Base-by-base conservation (phyloP, 108 stramenopile species). In the Pseudonitzschia pungens region DNA sequence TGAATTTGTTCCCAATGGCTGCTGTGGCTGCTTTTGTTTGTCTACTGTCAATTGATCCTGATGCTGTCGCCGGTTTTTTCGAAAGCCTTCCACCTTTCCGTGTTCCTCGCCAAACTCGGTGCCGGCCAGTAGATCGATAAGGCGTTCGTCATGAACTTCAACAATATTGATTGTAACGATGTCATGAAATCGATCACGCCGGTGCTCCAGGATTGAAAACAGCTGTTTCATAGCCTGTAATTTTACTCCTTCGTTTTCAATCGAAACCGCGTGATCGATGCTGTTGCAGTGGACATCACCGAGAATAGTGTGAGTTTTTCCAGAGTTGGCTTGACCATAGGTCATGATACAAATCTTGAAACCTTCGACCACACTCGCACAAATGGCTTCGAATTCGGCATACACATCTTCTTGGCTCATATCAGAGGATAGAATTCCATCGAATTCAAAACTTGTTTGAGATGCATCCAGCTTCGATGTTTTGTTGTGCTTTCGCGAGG, bases 301-400 rank as follows among this genome's bases (percentile, higher is more conserved):
- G 2, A 94, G 54, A 79, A 99, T 93, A 36, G 97, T 96, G 79
- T 93, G 84, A 18, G 98, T 98, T 76, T 99, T 99, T 16, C 99
- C 99, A 40, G 85, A 71, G 33, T 89, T 84, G 24, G 88, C 83
- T 75, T 97, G 97, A 20, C 99, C 99, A 74, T 96, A 98, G 3
- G 96, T 93, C 71, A 99, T 86, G 21, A 99, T 73, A 77, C 96
- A 97, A 8, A 95, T 90, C 31, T 96, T 97, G 84, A 86, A 97
- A 2, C 99, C 99, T 81, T 98, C 98, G 58, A 99, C 68, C 12
- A 87, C 96, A 65, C 92, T 86, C 16, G 93, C 72, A 14, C 97
- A 90, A 4, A 98, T 83, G 22, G 88, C 89, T 48, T 94, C 86
- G 20, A 99, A 85, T 74, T 98, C 96, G 20, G 77, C 83, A 62